Base-by-base conservation (phyloP, 345 rosid genomes). In the Dovyalis caffra region DNA sequence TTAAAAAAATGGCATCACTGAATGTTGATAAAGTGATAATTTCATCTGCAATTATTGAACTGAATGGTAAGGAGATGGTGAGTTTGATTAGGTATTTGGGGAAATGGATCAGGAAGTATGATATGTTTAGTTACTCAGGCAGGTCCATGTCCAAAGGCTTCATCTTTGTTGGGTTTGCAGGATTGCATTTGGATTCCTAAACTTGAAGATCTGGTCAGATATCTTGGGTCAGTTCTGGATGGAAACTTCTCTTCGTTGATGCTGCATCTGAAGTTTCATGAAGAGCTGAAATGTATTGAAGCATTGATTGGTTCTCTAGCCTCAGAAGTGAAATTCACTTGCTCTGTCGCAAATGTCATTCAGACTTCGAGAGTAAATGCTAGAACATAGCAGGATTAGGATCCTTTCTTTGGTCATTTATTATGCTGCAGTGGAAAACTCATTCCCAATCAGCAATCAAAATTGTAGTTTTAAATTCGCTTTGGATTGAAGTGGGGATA, bases 131-230 rank as follows among this genome's bases (percentile, higher is more conserved):
- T 93, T 73, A 93, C 99, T 73, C 90, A 81, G 76, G 97, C 87
- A 47, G 80, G 77, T 79, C 96, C 94, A 4, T 95, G 98, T 35
- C 90, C 91, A 2, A 77, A 84, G 79, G 98, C 87, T 34, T 82
- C 85, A 5, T 75, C 86, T 45, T 43, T 26, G 70, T 72, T 91
- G 29, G 91, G 90, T 33, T 80, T 90, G 84, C 70, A 78, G 71
- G 87, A 84, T 53, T 90, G 98, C 77, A 86, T 86, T 72, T 91
- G 92, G 96, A 89, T 93, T 81, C 98, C 97, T 29, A 87, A 78
- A 67, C 89, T 90, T 34, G 90, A 87, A 78, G 87, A 91, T 68
- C 77, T 91, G 21, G 84, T 80, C 40, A 87, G 86, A 77, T 93
- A 85, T 66, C 82, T 90, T 26, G 89, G 91, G 29, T 53, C 89